Conservation (phyloP, 495 filamentous ascomycete genomes). For the Penicillium flavigenum region DNA sequence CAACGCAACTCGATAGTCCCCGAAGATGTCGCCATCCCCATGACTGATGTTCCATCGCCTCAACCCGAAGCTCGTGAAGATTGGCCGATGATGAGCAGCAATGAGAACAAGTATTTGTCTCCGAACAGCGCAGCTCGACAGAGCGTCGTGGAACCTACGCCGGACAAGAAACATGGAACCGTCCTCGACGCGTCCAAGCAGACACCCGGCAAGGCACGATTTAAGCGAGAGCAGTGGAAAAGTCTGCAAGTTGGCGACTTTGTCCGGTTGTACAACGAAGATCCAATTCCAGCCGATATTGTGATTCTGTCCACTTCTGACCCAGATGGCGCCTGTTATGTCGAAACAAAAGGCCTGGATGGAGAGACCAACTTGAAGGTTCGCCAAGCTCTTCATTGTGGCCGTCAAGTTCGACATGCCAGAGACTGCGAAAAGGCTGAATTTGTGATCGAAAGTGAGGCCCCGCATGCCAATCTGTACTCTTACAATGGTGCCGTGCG, state of each 20-base stretch:
- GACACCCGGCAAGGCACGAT: conserved; percentile 64
- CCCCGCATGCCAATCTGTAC: conserved; percentile 90
- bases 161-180: conserved; percentile 57
- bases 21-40: conserved; percentile 68
- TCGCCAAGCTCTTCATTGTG: conserved; percentile 83
- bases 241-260: conserved; percentile 95
- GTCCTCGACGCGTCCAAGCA: conserved; percentile 62
- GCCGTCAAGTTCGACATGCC: conserved; percentile 81
- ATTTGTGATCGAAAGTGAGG: conserved; percentile 88
- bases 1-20: conserved; percentile 55
- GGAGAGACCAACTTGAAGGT: conserved; percentile 98
- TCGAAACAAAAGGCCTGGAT: conserved; percentile 97
- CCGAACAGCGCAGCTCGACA: conserved; percentile 37
- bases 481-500: conserved; percentile 84
- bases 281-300: conserved; percentile 92
- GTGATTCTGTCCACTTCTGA: conserved; percentile 96
- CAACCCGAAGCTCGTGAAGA: conserved; percentile 52
- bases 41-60: conserved; percentile 92
- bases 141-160: conserved; percentile 28
- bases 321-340: conserved; percentile 90
- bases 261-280: conserved; percentile 93
- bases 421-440: conserved; percentile 84
- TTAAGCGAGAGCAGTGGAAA: conserved; percentile 95
- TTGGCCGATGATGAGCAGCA: conserved; percentile 31
- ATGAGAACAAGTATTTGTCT: conserved; percentile 32